Conservation (phyloP, 2,329 filamentous ascomycete species). For the Neoscytalidium dimidiatum region DNA sequence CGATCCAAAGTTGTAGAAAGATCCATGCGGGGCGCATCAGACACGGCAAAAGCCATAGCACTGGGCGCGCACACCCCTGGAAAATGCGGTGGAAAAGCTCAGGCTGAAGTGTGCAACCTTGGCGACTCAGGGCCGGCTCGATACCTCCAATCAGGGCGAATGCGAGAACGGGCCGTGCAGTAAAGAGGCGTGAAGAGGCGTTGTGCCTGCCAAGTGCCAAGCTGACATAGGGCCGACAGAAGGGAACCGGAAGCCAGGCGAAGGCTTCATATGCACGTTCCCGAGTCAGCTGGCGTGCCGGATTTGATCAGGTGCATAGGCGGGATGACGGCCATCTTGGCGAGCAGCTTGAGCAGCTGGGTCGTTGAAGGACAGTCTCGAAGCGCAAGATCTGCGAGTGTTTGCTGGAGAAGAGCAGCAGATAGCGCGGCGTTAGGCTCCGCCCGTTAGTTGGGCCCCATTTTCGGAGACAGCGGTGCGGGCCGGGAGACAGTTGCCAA, state of each 20-base stretch:
- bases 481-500: background rate
- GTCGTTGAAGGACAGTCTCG: background rate
- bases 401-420: background rate
- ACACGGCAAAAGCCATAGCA: background rate
- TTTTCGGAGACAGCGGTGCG: background rate
- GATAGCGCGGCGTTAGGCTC: background rate
- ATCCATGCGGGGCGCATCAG: background rate
- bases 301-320: background rate
- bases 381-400: too few species aligned
- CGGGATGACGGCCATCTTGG: background rate
- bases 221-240: background rate
- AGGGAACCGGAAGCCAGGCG: background rate
- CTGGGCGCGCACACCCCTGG: background rate
- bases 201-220: background rate
- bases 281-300: background rate
- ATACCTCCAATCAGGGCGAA: background rate
- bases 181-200: background rate
- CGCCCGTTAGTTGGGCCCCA: too few species aligned
- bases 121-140: background rate
- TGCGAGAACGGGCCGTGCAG: background rate
- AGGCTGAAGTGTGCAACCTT: background rate
- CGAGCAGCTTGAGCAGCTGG: background rate
- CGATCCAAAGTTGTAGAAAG: background rate
- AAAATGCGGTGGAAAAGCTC: background rate
- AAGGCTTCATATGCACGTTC: background rate